These are phyloP conservation scores for Albizia julibrissin DNA, from an alignment of 306 rosid genomes.

Conservation along the genomic window DNA sequence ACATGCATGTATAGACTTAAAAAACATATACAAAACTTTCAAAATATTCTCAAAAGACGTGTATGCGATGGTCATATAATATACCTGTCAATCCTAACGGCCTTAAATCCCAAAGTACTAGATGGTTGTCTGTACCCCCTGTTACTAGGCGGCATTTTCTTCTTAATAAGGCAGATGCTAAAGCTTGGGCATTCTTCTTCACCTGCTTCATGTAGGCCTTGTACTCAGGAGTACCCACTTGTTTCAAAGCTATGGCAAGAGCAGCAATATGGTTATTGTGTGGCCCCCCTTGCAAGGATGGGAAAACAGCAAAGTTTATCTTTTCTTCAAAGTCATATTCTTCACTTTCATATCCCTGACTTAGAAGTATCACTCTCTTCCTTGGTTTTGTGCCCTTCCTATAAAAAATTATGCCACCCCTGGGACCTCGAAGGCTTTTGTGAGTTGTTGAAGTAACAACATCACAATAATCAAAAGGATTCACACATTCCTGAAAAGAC, in stretches of 20 bases:
- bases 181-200: conserved; percentile 89
- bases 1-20: conserved; percentile 13
- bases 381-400: conserved; percentile 84
- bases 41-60: conserved; percentile 2
- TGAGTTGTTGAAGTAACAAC: conserved; percentile 96
- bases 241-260: conserved; percentile 91
- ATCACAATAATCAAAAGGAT: conserved; percentile 95
- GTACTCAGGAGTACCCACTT: conserved; percentile 81
- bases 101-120: conserved; percentile 95
- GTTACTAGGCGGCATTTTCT: conserved; percentile 83
- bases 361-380: conserved; percentile 54
- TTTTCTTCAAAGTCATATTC: conserved; percentile 89
- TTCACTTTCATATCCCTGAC: conserved; percentile 69
- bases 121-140: conserved; percentile 95
- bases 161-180: conserved; percentile 73
- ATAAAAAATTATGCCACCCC: conserved; percentile 95
- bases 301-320: conserved; percentile 89
- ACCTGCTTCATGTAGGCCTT: conserved; percentile 94
- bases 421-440: conserved; percentile 97
- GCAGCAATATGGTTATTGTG: conserved; percentile 98
- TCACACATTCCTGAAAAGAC: conserved; percentile 67
- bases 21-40: not conserved
- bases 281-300: conserved; percentile 99
- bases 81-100: conserved; percentile 87
- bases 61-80: not conserved